These are phyloP conservation scores for Nicotiana knightiana DNA, from an alignment of 257 asterid genomes.

Conservation along the genomic window DNA sequence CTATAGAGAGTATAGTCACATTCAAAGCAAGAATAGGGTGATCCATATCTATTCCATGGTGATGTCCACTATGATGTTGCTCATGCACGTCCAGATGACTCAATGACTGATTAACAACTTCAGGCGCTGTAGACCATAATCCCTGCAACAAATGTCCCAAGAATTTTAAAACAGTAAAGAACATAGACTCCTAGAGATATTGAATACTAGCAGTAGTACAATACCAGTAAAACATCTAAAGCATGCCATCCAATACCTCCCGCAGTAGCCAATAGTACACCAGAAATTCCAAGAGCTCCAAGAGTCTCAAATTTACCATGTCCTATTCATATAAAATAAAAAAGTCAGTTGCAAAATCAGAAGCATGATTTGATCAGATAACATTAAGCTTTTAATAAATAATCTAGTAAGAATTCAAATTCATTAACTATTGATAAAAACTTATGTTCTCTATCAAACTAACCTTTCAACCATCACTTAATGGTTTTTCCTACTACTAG, in stretches of 20 bases:
- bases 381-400: neutral
- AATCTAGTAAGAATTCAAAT: neutral
- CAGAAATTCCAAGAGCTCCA: slow-evolving; percentile 94
- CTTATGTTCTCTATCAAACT: neutral
- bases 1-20: slow-evolving; percentile 72
- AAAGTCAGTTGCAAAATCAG: slow-evolving; percentile 13
- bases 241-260: slow-evolving; percentile 99
- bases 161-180: neutral
- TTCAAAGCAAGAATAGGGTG: slow-evolving; percentile 85
- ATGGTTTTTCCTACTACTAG: neutral
- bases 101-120: slow-evolving; percentile 45
- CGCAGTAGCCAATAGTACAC: slow-evolving; percentile 78
- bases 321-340: slow-evolving; percentile 41
- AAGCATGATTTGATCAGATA: slow-evolving; percentile 6
- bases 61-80: slow-evolving; percentile 53
- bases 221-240: slow-evolving; percentile 63
- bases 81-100: slow-evolving; percentile 39
- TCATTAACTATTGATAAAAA: neutral
- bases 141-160: slow-evolving; percentile 41
- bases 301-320: slow-evolving; percentile 96
- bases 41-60: slow-evolving; percentile 86
- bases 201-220: neutral
- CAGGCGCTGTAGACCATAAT: slow-evolving; percentile 58
- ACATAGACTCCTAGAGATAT: neutral
- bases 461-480: neutral